Evolutionary conservation across 2,329 filamentous ascomycete genomes (phyloP), one percentile per base, ranked within the genome.

Genomic region (Venturia pyrina): DNA sequence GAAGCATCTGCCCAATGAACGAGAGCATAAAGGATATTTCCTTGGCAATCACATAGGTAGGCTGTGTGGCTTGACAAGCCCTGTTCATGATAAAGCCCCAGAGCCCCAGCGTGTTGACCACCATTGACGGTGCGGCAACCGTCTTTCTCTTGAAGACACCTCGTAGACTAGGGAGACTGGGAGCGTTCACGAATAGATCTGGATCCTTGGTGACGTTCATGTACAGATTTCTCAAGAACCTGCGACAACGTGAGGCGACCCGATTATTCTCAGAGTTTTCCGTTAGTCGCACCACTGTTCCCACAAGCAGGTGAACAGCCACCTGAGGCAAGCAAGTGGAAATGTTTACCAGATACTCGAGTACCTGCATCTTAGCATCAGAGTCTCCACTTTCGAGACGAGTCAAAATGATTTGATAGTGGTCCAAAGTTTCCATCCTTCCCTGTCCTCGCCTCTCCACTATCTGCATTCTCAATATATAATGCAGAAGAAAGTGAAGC

Each of bases 261-360:
- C 41, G 32, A 24, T 48, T 62, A 19, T 62, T 34, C 24, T 44
- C 60, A 15, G 44, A 62, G 7, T 19, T 44, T 43, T 67, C 63
- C 48, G 67, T 68, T 17, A 71, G n/a, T 34, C 63, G 43, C 2
- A 67, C 63, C 13, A 66, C 64, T 46, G 65, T 60, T 56, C 64
- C 65, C 19, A 32, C 46, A 5, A 46, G 63, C 37, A 62, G 28
- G 41, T 64, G 46, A 41, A 44, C 40, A 34, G 43, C 41, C 50
- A 19, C 46, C 37, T 40, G 41, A 41, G 43, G 43, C 24, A 46
- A 32, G n/a, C 8, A 19, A 37, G 53, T 21, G 19, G 53, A 19
- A n/a, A 59, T 59, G 15, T 34, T 1, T 15, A 59, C 53, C 32
- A 59, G 19, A 28, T 59, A 59, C 19, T 59, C 53, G 7, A 59